Percentiles rank a stretch among this genome's conserved stretches.
These are phyloP conservation scores for Oryza glaberrima DNA, from an alignment of 176 grass and related monocot genomes.

Conservation along the genomic window DNA sequence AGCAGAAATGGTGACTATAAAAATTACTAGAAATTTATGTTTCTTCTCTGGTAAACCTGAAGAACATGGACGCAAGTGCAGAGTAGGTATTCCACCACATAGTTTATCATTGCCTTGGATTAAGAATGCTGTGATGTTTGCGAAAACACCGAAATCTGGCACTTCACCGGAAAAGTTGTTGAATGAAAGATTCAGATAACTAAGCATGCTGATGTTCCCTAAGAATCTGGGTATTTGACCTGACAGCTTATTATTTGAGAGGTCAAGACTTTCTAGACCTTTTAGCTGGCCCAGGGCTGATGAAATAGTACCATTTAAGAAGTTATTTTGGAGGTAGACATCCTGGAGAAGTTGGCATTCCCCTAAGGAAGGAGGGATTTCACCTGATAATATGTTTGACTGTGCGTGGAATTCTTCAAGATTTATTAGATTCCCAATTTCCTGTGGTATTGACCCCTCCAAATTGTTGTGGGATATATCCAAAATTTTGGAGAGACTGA, in stretches of 20 bases:
- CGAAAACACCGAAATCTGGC: slow-evolving; percentile 29
- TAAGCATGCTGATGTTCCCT: background rate
- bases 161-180: slow-evolving; percentile 47
- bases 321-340: slow-evolving; percentile 47
- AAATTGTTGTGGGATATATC: background rate
- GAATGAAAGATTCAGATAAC: slow-evolving; percentile 36
- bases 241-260: slow-evolving; percentile 40
- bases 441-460: background rate
- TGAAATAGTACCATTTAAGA: slow-evolving; percentile 36
- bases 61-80: too few species aligned
- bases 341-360: slow-evolving; percentile 48
- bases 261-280: slow-evolving; percentile 28
- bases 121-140: slow-evolving; percentile 1
- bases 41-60: too few species aligned
- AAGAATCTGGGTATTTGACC: slow-evolving; percentile 32
- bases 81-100: slow-evolving; percentile 16
- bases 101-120: slow-evolving; percentile 38
- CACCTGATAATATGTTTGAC: background rate
- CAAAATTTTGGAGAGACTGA: background rate
- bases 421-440: background rate
- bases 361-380: slow-evolving; percentile 5
- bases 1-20: too few species aligned
- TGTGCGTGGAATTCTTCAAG: background rate
- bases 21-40: too few species aligned
- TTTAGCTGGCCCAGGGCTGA: background rate